Base-by-base conservation (phyloP, 1,284 basidiomycete species). In the Ceratobasidium sp. region DNA sequence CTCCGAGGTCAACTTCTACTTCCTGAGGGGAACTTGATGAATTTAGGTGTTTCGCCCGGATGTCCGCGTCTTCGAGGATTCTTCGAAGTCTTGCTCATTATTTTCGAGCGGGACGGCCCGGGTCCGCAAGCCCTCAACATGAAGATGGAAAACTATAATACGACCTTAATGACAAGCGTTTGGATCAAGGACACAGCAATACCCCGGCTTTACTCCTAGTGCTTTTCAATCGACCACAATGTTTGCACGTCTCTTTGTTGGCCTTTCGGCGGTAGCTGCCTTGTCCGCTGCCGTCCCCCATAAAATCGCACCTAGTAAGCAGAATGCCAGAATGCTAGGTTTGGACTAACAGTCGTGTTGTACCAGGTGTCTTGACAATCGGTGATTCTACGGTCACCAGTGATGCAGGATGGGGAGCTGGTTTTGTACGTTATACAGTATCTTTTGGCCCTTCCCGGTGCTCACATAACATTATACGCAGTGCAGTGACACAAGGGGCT, bases 331-430 rank as follows among this genome's bases (percentile, higher is more conserved):
- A 23, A 1, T 43, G 21, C 26, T 14, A 7, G 21, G 13, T 7
- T 7, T 57, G 11, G 21, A 69, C n/a, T 41, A 11, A 50, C 23
- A 8, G 3, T 47, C 35, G 49, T 50, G n/a, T 30, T 4, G 13
- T 38, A 8, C 13, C 32, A 69, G 66, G 52, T 43, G 41, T 69
- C 26, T 23, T 57, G 41, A 69, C 66, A 8, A 69, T 69, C 46
- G 66, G 66, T 7, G 66, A 69, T 26, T 69, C 66, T 13, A 57
- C 66, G n/a, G 66, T 69, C 21, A 69, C 66, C 28, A 54, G 50
- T 26, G 38, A 38, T 21, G 66, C 66, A 32, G 66, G 66, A 26
- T 69, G 66, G 66, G 66, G 66, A 14, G 66, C 66, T 57, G 66
- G 66, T 26, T 67, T 67, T 46, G 64, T 67, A 55, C 18, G 41